Base-by-base conservation (phyloP, 352 stramenopile species). In the Elongisporangium senticosum region DNA sequence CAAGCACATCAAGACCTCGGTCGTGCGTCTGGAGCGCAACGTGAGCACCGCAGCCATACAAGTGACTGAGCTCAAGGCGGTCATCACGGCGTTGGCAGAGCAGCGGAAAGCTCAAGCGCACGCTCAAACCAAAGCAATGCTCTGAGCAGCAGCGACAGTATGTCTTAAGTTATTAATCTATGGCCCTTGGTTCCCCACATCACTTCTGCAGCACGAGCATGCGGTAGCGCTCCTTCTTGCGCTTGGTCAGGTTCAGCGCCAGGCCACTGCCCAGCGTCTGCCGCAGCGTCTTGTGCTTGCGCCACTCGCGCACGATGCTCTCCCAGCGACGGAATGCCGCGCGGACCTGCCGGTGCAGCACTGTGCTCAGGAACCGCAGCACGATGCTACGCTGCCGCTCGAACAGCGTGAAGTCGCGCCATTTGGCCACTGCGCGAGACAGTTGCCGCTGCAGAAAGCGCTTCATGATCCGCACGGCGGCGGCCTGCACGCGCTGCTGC, bases 131-230 rank as follows among this genome's bases (percentile, higher is more conserved):
- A 37, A 26, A 26, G 23, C 26, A 5, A 37, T 6, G 26, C 26
- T 37, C 33, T 43, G 33, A 43, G 33, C 33, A 7, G 8, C 8
- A 17, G 3, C 5, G n/a, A n/a, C n/a, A n/a, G 2, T 17, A 10
- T 10, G 33, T 43, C 33, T 43, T 43, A 43, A 43, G 33, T 43
- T 43, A 43, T 43, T 43, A 43, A 43, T 43, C 33, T 43, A 43
- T 43, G 33, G 33, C 33, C 11, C 11, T 15, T 43, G 11, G 3
- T 53, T 26, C 19, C 20, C 19, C 10, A n/a, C n/a, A 7, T 68
- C 63, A 89, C 51, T 89, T 89, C 50, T 89, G 79, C 53, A 87
- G 53, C 39, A 86, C 79, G 3, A 87, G 71, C 69, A 86, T 86
- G 37, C 75, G 69, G 26, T 89, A 89, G 7, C 77, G 75, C 59